Evolutionary conservation across 495 filamentous ascomycete genomes (phyloP).

Genomic region (Xylaria scruposa): DNA sequence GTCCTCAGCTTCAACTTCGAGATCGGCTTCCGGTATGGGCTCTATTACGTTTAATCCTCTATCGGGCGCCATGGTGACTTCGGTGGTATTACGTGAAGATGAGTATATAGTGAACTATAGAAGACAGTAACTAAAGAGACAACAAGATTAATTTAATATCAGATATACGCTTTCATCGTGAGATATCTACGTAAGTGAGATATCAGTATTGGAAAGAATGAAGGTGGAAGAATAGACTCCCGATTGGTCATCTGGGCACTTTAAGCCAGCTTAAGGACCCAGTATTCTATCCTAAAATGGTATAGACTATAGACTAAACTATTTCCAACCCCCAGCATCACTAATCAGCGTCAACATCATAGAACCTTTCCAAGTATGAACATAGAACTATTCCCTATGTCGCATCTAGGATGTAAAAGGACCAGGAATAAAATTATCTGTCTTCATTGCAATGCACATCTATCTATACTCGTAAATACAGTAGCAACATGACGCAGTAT

Average conservation of each 20-base stretch:
- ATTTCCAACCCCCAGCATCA: background rate
- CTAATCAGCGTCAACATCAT: conserved; percentile 1
- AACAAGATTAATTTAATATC: background rate
- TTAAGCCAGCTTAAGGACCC: background rate
- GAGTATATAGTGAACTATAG: background rate
- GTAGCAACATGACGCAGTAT: no score
- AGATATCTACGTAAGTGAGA: background rate
- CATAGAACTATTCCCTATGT: background rate
- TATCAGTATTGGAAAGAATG: background rate
- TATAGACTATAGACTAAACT: background rate
- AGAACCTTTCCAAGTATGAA: background rate
- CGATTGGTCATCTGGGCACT: background rate
- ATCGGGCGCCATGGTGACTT: conserved; percentile 34
- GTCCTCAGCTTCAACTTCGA: conserved; percentile 19
- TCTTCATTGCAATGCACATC: no score
- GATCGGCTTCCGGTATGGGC: background rate
- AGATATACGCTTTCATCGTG: background rate
- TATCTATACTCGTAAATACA: no score
- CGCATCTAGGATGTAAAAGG: background rate
- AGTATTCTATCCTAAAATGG: background rate
- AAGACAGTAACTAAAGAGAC: background rate
- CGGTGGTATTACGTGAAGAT: conserved; percentile 8
- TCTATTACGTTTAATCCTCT: conserved; percentile 30
- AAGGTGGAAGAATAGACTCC: background rate
- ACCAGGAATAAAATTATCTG: no score